Conservation (phyloP, 1,284 basidiomycete species). For the Meira miltonrushii region DNA sequence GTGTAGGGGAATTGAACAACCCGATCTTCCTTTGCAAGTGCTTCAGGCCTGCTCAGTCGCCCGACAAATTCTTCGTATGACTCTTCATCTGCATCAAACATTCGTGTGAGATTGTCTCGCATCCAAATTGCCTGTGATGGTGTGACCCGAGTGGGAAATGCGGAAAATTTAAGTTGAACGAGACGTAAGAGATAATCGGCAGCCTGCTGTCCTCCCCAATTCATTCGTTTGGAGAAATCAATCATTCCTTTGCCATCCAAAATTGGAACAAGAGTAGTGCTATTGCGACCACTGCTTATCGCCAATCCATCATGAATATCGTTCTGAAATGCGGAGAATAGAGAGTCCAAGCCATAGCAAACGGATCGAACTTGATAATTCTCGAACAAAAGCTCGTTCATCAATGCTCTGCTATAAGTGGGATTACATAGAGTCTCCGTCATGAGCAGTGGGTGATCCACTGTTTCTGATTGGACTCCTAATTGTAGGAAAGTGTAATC, state of each 20-base stretch:
- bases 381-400: slow-evolving; percentile 95
- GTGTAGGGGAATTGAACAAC: slow-evolving; percentile 44
- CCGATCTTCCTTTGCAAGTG: slow-evolving; percentile 55
- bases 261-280: slow-evolving; percentile 44
- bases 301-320: slow-evolving; percentile 38
- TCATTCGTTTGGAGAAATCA: slow-evolving; percentile 63
- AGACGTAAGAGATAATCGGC: slow-evolving; percentile 86
- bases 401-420: slow-evolving; percentile 78
- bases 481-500: slow-evolving; percentile 87
- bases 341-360: slow-evolving; percentile 80
- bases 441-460: slow-evolving; percentile 89
- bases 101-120: slow-evolving; percentile 79
- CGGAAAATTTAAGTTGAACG: slow-evolving; percentile 91
- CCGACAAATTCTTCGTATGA: slow-evolving; percentile 12
- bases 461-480: slow-evolving; percentile 65
- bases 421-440: slow-evolving; percentile 86
- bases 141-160: slow-evolving; percentile 64
- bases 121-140: slow-evolving; percentile 68
- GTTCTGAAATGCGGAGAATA: slow-evolving; percentile 75
- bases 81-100: slow-evolving; percentile 53
- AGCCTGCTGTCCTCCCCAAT: slow-evolving; percentile 86
- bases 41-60: slow-evolving; percentile 4
- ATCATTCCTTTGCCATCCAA: slow-evolving; percentile 38
- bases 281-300: slow-evolving; percentile 37
- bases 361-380: slow-evolving; percentile 81